Conservation (phyloP, 1,284 basidiomycete genomes). For the Moesziomyces sp. region DNA sequence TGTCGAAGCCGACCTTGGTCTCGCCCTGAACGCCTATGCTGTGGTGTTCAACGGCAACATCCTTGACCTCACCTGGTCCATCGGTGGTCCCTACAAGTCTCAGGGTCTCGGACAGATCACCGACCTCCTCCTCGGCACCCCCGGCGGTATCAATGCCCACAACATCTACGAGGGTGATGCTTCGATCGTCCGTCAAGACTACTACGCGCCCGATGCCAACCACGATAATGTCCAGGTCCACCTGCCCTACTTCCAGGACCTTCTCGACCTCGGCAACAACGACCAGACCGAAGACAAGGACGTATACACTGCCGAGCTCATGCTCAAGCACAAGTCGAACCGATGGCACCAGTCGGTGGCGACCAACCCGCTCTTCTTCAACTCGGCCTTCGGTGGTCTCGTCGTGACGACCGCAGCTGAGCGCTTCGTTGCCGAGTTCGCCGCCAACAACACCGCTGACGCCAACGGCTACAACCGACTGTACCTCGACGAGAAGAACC, state of each 20-base stretch:
- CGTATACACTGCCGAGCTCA: conserved; percentile 46
- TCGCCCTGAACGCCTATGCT: conserved; percentile 51
- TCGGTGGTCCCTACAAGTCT: conserved; percentile 46
- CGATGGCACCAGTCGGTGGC: conserved; percentile 50
- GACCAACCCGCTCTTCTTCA: conserved; percentile 52
- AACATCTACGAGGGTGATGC: conserved; percentile 58
- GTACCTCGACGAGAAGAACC: conserved; percentile 58
- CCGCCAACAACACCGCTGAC: conserved; percentile 54
- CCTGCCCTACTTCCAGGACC: conserved; percentile 53
- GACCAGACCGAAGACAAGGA: conserved; percentile 46
- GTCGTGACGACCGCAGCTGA: conserved; percentile 56
- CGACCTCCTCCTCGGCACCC: conserved; percentile 42
- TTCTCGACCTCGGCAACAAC: conserved; percentile 48
- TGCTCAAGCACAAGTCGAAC: conserved; percentile 46
- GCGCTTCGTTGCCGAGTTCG: conserved; percentile 53
- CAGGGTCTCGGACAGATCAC: conserved; percentile 38
- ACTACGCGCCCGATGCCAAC: conserved; percentile 51
- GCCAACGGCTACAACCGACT: conserved; percentile 51
- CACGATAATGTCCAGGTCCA: conserved; percentile 44
- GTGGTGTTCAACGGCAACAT: conserved; percentile 58
- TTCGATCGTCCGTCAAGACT: conserved; percentile 52
- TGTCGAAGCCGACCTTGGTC: conserved; percentile 40
- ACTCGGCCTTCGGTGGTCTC: conserved; percentile 51
- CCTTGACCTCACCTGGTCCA: conserved; percentile 51
- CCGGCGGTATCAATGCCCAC: conserved; percentile 52